Evolutionary conservation across 179 eudicot genomes (phyloP).

Genomic region (Silene vulgaris): DNA sequence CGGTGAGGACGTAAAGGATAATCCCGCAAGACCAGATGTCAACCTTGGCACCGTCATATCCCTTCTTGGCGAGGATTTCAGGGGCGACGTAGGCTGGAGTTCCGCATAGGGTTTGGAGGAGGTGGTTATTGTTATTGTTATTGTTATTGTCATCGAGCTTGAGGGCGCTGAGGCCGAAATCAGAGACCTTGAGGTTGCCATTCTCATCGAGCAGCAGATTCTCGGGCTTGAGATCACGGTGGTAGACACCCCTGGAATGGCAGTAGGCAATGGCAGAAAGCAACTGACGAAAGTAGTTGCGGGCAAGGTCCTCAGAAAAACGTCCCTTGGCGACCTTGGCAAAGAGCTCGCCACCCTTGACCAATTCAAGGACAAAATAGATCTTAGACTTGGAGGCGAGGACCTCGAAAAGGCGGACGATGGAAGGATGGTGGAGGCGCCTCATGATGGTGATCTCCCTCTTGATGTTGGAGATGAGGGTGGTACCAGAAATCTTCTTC

Average conservation of each 20-base stretch:
- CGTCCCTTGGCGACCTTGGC: slow-evolving; percentile 46
- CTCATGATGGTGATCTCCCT: slow-evolving; percentile 38
- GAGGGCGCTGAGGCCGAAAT: slow-evolving; percentile 41
- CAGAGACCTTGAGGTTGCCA: slow-evolving; percentile 39
- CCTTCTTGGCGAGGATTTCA: slow-evolving; percentile 38
- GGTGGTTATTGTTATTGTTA: not conserved
- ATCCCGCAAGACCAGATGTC: slow-evolving; percentile 46
- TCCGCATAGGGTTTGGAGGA: slow-evolving; percentile 40
- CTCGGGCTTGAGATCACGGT: slow-evolving; percentile 45
- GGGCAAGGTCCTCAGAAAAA: slow-evolving; percentile 35
- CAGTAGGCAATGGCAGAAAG: slow-evolving; percentile 41
- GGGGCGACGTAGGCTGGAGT: slow-evolving; percentile 53
- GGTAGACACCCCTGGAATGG: slow-evolving; percentile 38
- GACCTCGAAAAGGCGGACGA: slow-evolving; percentile 37
- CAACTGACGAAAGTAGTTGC: slow-evolving; percentile 34
- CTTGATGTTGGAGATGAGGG: slow-evolving; percentile 29
- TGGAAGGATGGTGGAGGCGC: slow-evolving; percentile 34
- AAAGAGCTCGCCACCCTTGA: slow-evolving; percentile 45
- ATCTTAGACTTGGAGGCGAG: slow-evolving; percentile 37
- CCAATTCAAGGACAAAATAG: slow-evolving; percentile 38
- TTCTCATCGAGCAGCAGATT: slow-evolving; percentile 34
- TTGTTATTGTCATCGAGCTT: slow-evolving; percentile 1
- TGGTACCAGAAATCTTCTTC: slow-evolving; percentile 26
- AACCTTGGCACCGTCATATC: slow-evolving; percentile 37
- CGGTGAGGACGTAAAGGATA: slow-evolving; percentile 37